Base-by-base conservation (phyloP, 2,329 filamentous ascomycete species). In the Cephalotrichum gorgonifer region DNA sequence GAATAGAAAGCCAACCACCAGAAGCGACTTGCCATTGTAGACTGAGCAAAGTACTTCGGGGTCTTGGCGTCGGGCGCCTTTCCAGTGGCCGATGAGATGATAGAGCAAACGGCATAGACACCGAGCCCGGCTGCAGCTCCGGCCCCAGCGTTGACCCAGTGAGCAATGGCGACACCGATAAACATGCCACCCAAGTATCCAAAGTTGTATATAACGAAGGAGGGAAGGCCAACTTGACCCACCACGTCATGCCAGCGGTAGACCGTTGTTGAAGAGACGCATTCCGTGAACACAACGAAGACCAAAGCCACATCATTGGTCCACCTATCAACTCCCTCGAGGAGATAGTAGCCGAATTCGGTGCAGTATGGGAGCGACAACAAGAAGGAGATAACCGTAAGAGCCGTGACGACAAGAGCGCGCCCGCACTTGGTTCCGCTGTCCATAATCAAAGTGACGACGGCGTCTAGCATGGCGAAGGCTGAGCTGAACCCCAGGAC, bases 1-100 rank as follows among this genome's bases (percentile, higher is more conserved):
- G 75, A 79, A 60, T 79, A 80, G 52, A 78, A 75, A 1, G 65
- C 63, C 30, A 79, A 55, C 52, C 71, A 79, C 72, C 74, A 80
- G 43, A 78, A 68, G 1, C 65, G 66, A 33, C 61, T 58, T 1
- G 67, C 31, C 23, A 68, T 57, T 1, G 54, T 50, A 33, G 66
- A 74, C 6, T 55, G 56, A 3, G 60, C 61, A 60, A 70, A 76
- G 53, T 72, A 68, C 2, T 60, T 60, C 0, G 72, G 63, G 0
- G 71, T 69, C 5, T 55, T 55, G 1, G 60, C 57, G 43, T 67
- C 61, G 0, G 76, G 74, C 0, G 62, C 68, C 47, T 64, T 69
- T 6, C 66, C 64, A n/a, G 74, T 54, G 3, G 66, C 14, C 6
- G 67, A 52, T 3, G 74, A 63, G 4, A 58, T 52, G n/a, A 72